Evolutionary conservation across 306 rosid species (phyloP), one percentile per base, ranked within the genome.

Genomic region (Luffa aegyptiaca): DNA sequence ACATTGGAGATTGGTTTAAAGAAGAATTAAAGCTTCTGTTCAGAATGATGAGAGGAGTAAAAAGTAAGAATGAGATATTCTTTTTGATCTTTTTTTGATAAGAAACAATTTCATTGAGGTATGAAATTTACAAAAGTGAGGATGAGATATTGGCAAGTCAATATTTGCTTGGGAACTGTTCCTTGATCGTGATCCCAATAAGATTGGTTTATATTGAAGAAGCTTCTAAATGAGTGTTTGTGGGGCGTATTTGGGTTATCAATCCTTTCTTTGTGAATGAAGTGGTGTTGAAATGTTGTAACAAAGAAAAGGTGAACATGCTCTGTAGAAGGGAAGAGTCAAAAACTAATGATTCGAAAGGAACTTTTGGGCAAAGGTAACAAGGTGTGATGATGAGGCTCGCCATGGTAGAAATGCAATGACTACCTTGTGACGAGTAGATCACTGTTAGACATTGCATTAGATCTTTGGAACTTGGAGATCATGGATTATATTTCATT

Each of bases 391-490:
- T 55, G n/a, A 18, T 1, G 1, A 26, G 61, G 61, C 45, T 64
- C 5, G 46, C 44, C 71, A 64, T 64, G 46, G 48, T 68, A 42
- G 74, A 17, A 68, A 68, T 68, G 46, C 16, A 8, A 42, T 42
- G 75, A 41, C 52, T 68, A 5, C 73, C 39, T 8, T 66, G 73
- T 49, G 9, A 66, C 51, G 31, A 16, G 14, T 37, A 39, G 26
- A 6, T 18, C 52, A 41, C 8, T 41, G 52, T 44, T 68, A n/a
- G 35, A n/a, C 35, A 37, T 18, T 68, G 74, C 10, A 35, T 35
- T 35, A 65, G 45, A 35, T 45, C 71, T 36, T 64, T 64, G 71
- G 21, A 64, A 64, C 71, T 64, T 64, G 71, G 71, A 64, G 71
- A 35, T 64, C 71, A 16, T 35, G 71, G 36, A 14, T 64, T 64